Evolutionary conservation across 441 rosid genomes (phyloP).

Genomic region (Erodium chrysanthum): DNA sequence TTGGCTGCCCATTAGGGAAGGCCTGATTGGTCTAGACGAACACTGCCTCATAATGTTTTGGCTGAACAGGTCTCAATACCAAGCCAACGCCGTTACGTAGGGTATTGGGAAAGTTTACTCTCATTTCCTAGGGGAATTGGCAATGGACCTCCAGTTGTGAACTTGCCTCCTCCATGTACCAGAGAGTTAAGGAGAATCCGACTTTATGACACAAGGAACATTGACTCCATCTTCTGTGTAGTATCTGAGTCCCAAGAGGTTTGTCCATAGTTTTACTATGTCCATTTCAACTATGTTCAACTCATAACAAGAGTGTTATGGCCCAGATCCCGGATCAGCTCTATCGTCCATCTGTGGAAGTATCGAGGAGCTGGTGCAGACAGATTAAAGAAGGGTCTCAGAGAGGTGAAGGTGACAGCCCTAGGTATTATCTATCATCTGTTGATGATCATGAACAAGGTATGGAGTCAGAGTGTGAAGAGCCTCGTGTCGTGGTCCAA

Average conservation of each 20-base stretch:
- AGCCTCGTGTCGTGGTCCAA: too few species aligned
- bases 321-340: slow-evolving; percentile 39
- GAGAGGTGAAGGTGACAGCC: slow-evolving; percentile 32
- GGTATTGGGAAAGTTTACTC: slow-evolving; percentile 49
- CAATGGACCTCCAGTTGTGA: slow-evolving; percentile 40
- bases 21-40: too few species aligned
- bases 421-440: slow-evolving; percentile 54
- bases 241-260: slow-evolving; percentile 61
- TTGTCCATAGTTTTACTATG: too few species aligned
- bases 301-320: too few species aligned
- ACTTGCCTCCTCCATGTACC: slow-evolving; percentile 43
- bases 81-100: slow-evolving; percentile 85
- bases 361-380: slow-evolving; percentile 57
- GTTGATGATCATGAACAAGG: slow-evolving; percentile 33
- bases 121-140: slow-evolving; percentile 31
- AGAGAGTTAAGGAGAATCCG: slow-evolving; percentile 65
- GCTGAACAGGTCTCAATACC: slow-evolving; percentile 69
- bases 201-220: slow-evolving; percentile 61
- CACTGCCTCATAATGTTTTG: too few species aligned
- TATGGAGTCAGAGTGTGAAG: slow-evolving; percentile 17
- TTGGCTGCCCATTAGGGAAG: too few species aligned
- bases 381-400: slow-evolving; percentile 48
- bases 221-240: slow-evolving; percentile 65
- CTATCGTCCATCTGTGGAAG: slow-evolving; percentile 58
- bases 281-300: too few species aligned